Percentiles rank a stretch among this genome's conserved stretches.
These are phyloP conservation scores for Brettanomyces nanus DNA, from an alignment of 805 yeast genomes.

Conservation along the genomic window DNA sequence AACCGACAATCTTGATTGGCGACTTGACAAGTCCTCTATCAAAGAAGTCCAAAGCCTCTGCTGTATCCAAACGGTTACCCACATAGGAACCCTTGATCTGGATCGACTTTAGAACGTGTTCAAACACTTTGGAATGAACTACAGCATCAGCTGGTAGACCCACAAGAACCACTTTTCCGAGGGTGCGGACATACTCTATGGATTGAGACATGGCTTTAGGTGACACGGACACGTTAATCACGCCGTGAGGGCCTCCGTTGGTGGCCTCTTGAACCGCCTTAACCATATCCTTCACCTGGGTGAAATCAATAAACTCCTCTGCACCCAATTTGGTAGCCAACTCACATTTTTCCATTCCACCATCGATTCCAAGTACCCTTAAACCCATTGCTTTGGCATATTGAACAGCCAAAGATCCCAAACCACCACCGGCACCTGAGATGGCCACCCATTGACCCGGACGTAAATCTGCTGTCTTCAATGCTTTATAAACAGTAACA, in stretches of 20 bases:
- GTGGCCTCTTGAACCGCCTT: constrained; percentile 34
- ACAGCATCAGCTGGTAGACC: constrained; percentile 79
- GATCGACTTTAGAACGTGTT: constrained; percentile 66
- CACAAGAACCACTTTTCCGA: constrained; percentile 57
- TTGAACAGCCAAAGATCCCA: constrained; percentile 71
- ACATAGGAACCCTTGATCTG: constrained; percentile 78
- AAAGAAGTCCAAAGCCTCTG: constrained; percentile 69
- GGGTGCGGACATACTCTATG: constrained; percentile 49
- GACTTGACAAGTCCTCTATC: constrained; percentile 57
- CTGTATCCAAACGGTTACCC: constrained; percentile 83
- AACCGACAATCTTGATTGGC: constrained; percentile 66
- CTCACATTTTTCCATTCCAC: constrained; percentile 59
- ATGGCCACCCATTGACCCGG: constrained; percentile 77
- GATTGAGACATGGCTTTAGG: constrained; percentile 45
- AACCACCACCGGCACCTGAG: constrained; percentile 80
- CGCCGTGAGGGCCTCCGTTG: constrained; percentile 58
- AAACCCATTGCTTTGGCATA: constrained; percentile 73
- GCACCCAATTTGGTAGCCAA: constrained; percentile 51
- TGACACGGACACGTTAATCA: constrained; percentile 56
- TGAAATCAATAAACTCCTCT: constrained; percentile 54
- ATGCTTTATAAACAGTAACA: constrained; percentile 84
- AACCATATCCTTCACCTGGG: constrained; percentile 33
- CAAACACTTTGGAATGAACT: constrained; percentile 62
- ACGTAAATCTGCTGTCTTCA: constrained; percentile 67
- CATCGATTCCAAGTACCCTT: constrained; percentile 66